Percentiles rank a stretch among this genome's conserved stretches.
phyloP scores from a whole-genome alignment of 2,329 filamentous ascomycete genomes.

The Zymoseptoria brevis region DNA sequence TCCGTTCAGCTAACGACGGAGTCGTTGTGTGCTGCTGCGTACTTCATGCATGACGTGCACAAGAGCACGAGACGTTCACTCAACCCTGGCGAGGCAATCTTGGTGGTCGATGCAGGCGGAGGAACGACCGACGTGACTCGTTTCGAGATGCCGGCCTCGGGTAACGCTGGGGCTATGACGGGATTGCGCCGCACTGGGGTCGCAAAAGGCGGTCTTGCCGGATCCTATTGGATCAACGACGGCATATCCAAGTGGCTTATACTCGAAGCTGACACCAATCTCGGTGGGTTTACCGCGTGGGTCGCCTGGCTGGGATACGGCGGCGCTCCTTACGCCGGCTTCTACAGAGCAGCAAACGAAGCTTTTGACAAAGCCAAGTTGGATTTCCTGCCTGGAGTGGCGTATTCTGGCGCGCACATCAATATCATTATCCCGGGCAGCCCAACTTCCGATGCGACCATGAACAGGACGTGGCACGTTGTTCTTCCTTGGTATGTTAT shows the following conservation, averaged over 20 bases:
- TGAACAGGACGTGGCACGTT: too few relatives aligned
- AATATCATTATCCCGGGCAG: too few relatives aligned
- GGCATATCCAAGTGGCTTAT: not conserved
- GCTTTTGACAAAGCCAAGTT: not conserved
- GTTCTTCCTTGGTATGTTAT: not conserved
- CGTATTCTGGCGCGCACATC: too few relatives aligned
- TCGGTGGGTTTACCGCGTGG: not conserved
- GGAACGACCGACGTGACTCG: not conserved
- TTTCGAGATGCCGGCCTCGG: not conserved
- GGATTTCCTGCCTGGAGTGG: too few relatives aligned
- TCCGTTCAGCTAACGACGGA: not conserved
- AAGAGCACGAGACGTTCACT: not conserved
- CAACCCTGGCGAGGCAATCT: not conserved
- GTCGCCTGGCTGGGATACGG: not conserved
- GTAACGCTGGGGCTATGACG: not conserved
- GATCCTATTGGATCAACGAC: not conserved
- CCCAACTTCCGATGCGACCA: too few relatives aligned
- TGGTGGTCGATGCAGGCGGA: not conserved
- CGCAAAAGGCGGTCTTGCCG: not conserved
- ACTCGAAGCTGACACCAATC: not conserved
- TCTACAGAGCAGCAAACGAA: not conserved
- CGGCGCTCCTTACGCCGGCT: not conserved
- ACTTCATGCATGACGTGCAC: not conserved
- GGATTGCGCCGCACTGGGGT: not conserved
- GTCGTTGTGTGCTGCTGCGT: not conserved